Percentiles rank a stretch among this genome's conserved stretches.
Evolutionary conservation across 2,329 filamentous ascomycete genomes (phyloP).

Genomic region (Calonectria honghensis): DNA sequence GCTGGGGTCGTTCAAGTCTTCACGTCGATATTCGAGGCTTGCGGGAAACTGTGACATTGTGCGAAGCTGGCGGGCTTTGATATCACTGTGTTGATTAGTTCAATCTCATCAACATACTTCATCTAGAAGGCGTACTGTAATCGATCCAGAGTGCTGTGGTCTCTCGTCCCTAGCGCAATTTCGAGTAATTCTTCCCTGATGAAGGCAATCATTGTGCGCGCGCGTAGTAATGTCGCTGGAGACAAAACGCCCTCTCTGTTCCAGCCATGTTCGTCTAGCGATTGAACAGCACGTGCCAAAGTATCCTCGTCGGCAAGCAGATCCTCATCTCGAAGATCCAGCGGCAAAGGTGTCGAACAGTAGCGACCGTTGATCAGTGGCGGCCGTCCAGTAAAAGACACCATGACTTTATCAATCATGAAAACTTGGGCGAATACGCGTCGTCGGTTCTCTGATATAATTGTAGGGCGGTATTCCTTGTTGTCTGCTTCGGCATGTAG

Average conservation of each 20-base stretch:
- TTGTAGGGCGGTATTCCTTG: constrained; percentile 56
- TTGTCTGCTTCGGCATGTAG: constrained; percentile 55
- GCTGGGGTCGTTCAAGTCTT: constrained; percentile 60
- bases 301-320: constrained; percentile 16
- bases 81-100: constrained; percentile 54
- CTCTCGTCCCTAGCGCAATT: constrained; percentile 66
- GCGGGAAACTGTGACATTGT: constrained; percentile 61
- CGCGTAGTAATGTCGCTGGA: constrained; percentile 66
- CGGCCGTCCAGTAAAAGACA: constrained; percentile 65
- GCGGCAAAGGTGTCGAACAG: constrained; percentile 28
- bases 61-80: constrained; percentile 59
- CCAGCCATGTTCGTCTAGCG: constrained; percentile 29
- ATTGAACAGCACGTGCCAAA: background rate
- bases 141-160: constrained; percentile 42
- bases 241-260: constrained; percentile 55
- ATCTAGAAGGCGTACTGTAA: constrained; percentile 45
- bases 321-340: constrained; percentile 33
- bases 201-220: constrained; percentile 67
- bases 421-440: constrained; percentile 60
- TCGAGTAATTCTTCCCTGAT: constrained; percentile 77
- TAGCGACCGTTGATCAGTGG: constrained; percentile 53
- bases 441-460: constrained; percentile 59
- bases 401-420: constrained; percentile 60
- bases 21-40: constrained; percentile 62
- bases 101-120: background rate